phyloP scores from a whole-genome alignment of 805 yeast species.

The Kodamaea nitidulidarum region DNA sequence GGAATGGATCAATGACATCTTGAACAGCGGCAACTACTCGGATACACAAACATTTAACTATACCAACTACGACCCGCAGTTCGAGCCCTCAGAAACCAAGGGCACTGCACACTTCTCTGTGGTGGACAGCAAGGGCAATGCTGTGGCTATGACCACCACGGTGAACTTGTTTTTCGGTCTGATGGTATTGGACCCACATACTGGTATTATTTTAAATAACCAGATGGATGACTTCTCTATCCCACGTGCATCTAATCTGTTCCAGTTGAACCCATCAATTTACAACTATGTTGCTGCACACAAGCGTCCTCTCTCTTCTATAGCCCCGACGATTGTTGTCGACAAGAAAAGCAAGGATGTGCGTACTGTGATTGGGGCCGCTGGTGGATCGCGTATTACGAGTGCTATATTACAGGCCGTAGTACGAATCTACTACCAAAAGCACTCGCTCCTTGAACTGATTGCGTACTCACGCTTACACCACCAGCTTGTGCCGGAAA shows the following conservation, averaged over 20 bases:
- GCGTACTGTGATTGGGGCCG: constrained; percentile 79
- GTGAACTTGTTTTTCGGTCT: constrained; percentile 83
- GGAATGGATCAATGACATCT: constrained; percentile 54
- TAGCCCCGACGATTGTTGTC: constrained; percentile 67
- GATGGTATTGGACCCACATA: constrained; percentile 68
- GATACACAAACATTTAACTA: constrained; percentile 58
- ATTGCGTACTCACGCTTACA: constrained; percentile 81
- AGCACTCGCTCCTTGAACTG: constrained; percentile 58
- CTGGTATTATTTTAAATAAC: constrained; percentile 81
- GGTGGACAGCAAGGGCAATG: constrained; percentile 68
- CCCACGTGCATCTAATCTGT: constrained; percentile 67
- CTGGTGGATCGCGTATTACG: constrained; percentile 88
- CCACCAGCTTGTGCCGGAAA: constrained; percentile 83
- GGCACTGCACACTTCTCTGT: constrained; percentile 90
- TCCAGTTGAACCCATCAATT: constrained; percentile 74
- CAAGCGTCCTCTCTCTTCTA: constrained; percentile 81
- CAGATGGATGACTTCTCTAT: constrained; percentile 94
- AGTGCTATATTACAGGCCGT: constrained; percentile 82
- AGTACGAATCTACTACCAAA: constrained; percentile 57
- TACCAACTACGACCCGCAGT: constrained; percentile 75
- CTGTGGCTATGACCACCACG: constrained; percentile 86
- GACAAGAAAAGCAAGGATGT: constrained; percentile 35
- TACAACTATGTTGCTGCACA: constrained; percentile 73
- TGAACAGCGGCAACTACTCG: constrained; percentile 46
- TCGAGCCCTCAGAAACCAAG: constrained; percentile 71